Base-by-base conservation (phyloP, 331 rosid genomes). In the Pyrus hybrid region DNA sequence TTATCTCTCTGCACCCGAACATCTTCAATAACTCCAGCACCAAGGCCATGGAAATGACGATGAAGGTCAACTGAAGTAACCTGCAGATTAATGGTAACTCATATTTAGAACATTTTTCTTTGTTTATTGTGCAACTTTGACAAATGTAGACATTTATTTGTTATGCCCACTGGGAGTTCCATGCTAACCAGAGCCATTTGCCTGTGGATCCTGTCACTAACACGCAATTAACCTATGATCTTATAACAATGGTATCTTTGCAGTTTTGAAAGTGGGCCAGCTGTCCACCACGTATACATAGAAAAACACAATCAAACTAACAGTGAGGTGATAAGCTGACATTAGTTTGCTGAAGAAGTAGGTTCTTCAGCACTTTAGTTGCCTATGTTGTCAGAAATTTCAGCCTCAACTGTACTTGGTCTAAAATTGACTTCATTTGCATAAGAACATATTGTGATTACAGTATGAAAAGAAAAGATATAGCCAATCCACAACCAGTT, bases 1-100 rank as follows among this genome's bases (percentile, higher is more conserved):
- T 92, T 94, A 78, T 90, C 97, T 32, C 97, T 85, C 77, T 92
- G 99, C 82, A 94, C 88, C 79, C 93, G 81, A 81, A 92, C 89
- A 76, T 90, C 97, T 85, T 88, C 97, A 20, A 90, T 94, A 58
- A 82, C 82, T 76, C 97, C 99, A 37, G 89, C 89, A 67, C 93
- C 93, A 41, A 91, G 90, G 74, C 85, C 82, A 75, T 90, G 94
- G 75, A 93, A 93, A 78, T 88, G 92, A 61, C 88, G 93, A 68
- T 93, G 98, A 67, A 93, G 93, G 79, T 91, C 94, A 79, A 71
- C 90, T 79, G 93, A 90, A 67, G 91, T 87, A 70, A 90, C 96
- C 97, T 94, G 87, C 83, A 85, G 67, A 73, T 62, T 81, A 17
- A 79, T 65, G 51, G 73, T 45, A 30, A 26, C 53, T 75, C 23